phyloP scores from a whole-genome alignment of 441 rosid species.

The Aleurites moluccanus region DNA sequence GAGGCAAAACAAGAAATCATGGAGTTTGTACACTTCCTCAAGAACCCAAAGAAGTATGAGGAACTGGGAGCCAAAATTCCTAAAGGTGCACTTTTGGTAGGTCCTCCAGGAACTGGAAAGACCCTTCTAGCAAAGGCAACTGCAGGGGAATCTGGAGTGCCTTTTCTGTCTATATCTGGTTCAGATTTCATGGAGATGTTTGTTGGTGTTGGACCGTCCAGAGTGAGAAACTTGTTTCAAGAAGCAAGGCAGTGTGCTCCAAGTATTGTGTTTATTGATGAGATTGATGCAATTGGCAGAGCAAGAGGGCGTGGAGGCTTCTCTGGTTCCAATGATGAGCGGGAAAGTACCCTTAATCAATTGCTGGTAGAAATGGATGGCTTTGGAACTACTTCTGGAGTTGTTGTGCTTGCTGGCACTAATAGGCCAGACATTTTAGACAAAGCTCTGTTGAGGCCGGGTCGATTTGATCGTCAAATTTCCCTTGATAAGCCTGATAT shows the following conservation, averaged over 20 bases:
- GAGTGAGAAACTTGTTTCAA: slow-evolving; percentile 70
- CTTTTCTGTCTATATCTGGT: slow-evolving; percentile 65
- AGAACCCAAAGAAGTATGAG: slow-evolving; percentile 71
- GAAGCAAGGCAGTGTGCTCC: slow-evolving; percentile 76
- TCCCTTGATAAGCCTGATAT: slow-evolving; percentile 65
- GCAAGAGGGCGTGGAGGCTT: slow-evolving; percentile 73
- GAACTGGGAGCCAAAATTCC: slow-evolving; percentile 72
- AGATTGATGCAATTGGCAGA: slow-evolving; percentile 68
- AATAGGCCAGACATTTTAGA: slow-evolving; percentile 70
- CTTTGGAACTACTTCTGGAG: slow-evolving; percentile 67
- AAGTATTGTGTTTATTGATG: slow-evolving; percentile 66
- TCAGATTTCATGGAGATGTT: slow-evolving; percentile 81
- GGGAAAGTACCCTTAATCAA: slow-evolving; percentile 73
- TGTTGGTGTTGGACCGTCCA: slow-evolving; percentile 75
- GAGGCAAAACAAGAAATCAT: slow-evolving; percentile 78
- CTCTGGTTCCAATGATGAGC: slow-evolving; percentile 63
- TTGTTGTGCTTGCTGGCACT: slow-evolving; percentile 69
- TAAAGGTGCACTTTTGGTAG: slow-evolving; percentile 69
- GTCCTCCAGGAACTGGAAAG: slow-evolving; percentile 77
- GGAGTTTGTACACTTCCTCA: slow-evolving; percentile 78
- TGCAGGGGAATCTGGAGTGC: slow-evolving; percentile 70
- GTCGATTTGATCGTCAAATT: slow-evolving; percentile 64
- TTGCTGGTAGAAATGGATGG: slow-evolving; percentile 77
- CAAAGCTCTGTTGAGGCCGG: slow-evolving; percentile 67
- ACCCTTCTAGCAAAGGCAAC: slow-evolving; percentile 83